Conservation (phyloP, 2,329 filamentous ascomycete genomes). For the Claviceps citrina region DNA sequence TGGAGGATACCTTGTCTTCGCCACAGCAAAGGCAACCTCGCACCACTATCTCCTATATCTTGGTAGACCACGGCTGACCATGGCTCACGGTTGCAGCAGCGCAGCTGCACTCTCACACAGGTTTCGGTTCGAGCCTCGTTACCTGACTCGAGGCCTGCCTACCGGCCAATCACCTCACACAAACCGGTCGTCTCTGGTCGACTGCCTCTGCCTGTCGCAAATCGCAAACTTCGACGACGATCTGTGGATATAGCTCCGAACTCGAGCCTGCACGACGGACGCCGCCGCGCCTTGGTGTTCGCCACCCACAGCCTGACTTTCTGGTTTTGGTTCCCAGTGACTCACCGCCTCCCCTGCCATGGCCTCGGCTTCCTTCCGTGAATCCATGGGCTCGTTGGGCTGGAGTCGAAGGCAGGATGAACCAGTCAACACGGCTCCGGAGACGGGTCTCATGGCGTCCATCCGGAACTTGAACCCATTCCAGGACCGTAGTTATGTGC, state of each 20-base stretch:
- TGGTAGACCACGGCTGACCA: slow-evolving; percentile 10
- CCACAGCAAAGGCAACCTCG: slow-evolving; percentile 2
- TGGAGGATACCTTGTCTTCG: neutral
- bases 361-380: slow-evolving; percentile 79
- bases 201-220: neutral
- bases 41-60: neutral
- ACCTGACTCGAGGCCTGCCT: neutral
- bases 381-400: slow-evolving; percentile 86
- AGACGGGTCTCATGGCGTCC: slow-evolving; percentile 61
- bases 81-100: slow-evolving; percentile 2
- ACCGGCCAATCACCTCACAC: slow-evolving; percentile 2
- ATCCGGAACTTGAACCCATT: slow-evolving; percentile 83
- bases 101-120: neutral
- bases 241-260: slow-evolving; percentile 2
- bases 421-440: slow-evolving; percentile 54
- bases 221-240: slow-evolving; percentile 3
- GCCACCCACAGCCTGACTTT: neutral
- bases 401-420: slow-evolving; percentile 82
- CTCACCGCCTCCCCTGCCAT: slow-evolving; percentile 28
- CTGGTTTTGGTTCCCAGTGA: neutral
- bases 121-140: neutral
- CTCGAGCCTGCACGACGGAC: slow-evolving; percentile 1
- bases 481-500: slow-evolving; percentile 70
- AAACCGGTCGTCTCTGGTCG: neutral
- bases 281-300: neutral